Conservation (phyloP, 805 yeast genomes). For the Debaryomyces prosopidis region DNA sequence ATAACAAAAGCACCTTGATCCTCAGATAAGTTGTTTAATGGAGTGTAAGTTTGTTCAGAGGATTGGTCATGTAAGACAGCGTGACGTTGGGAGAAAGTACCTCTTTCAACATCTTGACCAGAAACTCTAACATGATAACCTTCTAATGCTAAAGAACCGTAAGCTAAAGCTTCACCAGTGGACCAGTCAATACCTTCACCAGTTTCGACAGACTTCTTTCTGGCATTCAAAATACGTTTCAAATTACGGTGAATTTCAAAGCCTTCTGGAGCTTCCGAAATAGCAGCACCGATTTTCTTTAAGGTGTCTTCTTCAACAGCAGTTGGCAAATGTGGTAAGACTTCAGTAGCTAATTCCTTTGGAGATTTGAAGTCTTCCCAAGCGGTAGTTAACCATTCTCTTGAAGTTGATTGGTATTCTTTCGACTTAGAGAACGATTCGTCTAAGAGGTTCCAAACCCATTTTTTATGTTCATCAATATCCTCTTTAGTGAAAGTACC, state of each 20-base stretch:
- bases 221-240: constrained; percentile 86
- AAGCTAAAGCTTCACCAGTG: constrained; percentile 98
- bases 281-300: constrained; percentile 73
- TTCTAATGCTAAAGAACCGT: constrained; percentile 87
- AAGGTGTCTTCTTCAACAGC: constrained; percentile 72
- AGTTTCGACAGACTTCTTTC: constrained; percentile 80
- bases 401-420: constrained; percentile 84
- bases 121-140: constrained; percentile 96
- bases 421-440: constrained; percentile 85
- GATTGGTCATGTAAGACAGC: constrained; percentile 96
- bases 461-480: constrained; percentile 91
- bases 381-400: constrained; percentile 98
- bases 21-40: constrained; percentile 76
- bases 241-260: constrained; percentile 93
- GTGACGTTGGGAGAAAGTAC: constrained; percentile 99
- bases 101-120: constrained; percentile 99
- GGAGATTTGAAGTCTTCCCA: constrained; percentile 99
- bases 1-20: constrained; percentile 85
- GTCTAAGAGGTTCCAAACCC: constrained; percentile 96
- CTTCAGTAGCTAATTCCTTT: constrained; percentile 92
- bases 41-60: constrained; percentile 79
- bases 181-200: constrained; percentile 99
- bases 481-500: constrained; percentile 89
- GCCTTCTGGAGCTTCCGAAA: constrained; percentile 82
- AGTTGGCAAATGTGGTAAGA: constrained; percentile 95